These are phyloP conservation scores for Alloteropsis semialata DNA, from an alignment of 176 grass and related monocot genomes.

Conservation along the genomic window DNA sequence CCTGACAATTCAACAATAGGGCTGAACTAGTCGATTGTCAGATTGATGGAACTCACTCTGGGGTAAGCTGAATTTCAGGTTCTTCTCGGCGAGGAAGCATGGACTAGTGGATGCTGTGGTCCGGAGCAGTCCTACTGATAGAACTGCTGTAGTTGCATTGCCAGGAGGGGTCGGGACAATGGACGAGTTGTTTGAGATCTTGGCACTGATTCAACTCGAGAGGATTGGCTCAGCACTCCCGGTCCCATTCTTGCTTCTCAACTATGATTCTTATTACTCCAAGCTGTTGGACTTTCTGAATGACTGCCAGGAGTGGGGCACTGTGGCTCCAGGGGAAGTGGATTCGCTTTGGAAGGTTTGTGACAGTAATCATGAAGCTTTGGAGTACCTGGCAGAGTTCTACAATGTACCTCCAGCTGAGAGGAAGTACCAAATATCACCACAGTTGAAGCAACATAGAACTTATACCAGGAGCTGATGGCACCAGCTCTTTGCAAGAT, in stretches of 20 bases:
- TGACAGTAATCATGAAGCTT: slow-evolving; percentile 62
- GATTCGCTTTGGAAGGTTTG: slow-evolving; percentile 81
- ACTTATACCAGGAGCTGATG: slow-evolving; percentile 12
- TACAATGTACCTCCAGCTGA: slow-evolving; percentile 36
- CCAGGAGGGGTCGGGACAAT: slow-evolving; percentile 75
- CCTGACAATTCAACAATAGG: neutral
- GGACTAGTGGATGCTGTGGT: slow-evolving; percentile 79
- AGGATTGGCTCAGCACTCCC: slow-evolving; percentile 67
- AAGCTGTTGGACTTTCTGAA: slow-evolving; percentile 78
- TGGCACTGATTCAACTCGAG: slow-evolving; percentile 70
- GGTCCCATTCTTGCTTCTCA: slow-evolving; percentile 64
- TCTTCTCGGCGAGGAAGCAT: slow-evolving; percentile 91
- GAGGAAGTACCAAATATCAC: slow-evolving; percentile 43
- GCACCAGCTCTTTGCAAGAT: neutral
- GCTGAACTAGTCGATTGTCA: neutral
- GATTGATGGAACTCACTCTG: neutral
- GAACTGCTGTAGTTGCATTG: slow-evolving; percentile 55
- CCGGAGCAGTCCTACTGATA: slow-evolving; percentile 40
- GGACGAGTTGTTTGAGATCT: slow-evolving; percentile 86
- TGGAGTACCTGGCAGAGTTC: slow-evolving; percentile 78
- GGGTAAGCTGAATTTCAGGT: slow-evolving; percentile 48
- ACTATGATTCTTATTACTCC: slow-evolving; percentile 85
- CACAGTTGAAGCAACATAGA: slow-evolving; percentile 26
- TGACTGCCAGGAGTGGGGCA: slow-evolving; percentile 68
- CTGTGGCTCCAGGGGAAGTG: slow-evolving; percentile 65